Conservation (phyloP, 257 asterid species). For the Salvia miltiorrhiza region DNA sequence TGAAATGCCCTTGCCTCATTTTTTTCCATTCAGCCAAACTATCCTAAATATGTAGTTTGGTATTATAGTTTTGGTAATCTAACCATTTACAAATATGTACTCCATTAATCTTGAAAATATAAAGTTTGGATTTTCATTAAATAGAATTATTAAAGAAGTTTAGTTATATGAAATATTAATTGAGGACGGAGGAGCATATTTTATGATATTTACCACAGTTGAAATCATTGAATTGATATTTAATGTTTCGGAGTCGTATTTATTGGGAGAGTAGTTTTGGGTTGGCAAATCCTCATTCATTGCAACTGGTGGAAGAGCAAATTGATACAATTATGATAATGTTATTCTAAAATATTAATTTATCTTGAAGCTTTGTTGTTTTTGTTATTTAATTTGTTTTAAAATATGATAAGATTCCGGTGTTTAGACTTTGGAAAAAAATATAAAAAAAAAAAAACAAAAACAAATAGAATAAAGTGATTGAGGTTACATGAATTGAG, state of each 20-base stretch:
- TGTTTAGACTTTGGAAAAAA: not conserved
- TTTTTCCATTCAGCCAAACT: not conserved
- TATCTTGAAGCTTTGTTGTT: not conserved
- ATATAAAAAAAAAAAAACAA: not conserved
- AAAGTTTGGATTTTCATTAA: not conserved
- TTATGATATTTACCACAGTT: not conserved
- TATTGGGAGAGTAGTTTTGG: not conserved
- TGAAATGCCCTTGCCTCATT: not conserved
- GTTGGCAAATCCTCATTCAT: not conserved
- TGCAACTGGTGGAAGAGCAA: not conserved
- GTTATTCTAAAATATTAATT: not conserved
- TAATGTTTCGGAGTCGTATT: not conserved
- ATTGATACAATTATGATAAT: not conserved
- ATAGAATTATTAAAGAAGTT: not conserved
- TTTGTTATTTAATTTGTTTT: not conserved
- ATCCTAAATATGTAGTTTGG: too few species aligned
- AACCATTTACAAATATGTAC: not conserved
- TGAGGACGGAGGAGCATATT: not conserved
- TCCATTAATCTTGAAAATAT: not conserved
- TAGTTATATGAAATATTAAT: not conserved
- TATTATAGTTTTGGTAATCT: not conserved
- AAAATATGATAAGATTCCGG: not conserved
- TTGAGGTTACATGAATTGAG: not conserved
- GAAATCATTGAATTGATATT: not conserved
- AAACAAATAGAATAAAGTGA: not conserved